Evolutionary conservation across 345 rosid species (phyloP), one percentile per base, ranked within the genome.

Genomic region (Abelmoschus esculentus): DNA sequence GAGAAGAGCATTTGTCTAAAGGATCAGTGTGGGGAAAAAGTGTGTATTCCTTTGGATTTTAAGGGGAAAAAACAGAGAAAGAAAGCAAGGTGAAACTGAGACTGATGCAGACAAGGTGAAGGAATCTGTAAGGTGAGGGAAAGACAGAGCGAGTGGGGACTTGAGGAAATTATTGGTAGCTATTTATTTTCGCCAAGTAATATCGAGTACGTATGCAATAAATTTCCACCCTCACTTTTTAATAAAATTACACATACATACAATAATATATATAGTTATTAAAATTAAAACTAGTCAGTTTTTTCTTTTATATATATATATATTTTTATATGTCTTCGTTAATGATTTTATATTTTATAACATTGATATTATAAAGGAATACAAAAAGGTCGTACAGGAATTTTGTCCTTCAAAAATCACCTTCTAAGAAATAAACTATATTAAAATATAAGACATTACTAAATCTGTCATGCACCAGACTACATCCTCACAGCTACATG

Each of bases 401-500:
- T 34, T 34, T 34, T 34, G 5, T 34, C 14, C 46, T 44, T 22
- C 69, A 65, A 1, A 44, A 44, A 46, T 12, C 3, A 26, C 55
- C 55, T 46, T 65, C 4, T 6, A 64, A 26, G 7, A 26, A 26
- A 26, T 13, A 28, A 13, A 6, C 18, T 46, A 44, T 3, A 44
- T 46, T 64, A 42, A 64, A 53, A 22, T 22, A 22, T 22, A 22
- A 22, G 26, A 22, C 26, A 22, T 22, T 1, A 22, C 26, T 22
- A 22, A 66, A 32, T 28, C 50, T 7, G 34, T 59, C 17, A 54
- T 1, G 28, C 14, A 62, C 26, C 29, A 40, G 56, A 55, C 80
- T 87, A 87, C 86, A 85, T 82, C 80, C 82, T 80, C 81, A 81
- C 86, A 15, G 80, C 87, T 59, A 85, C 88, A 78, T 83, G 86